Evolutionary conservation across 495 filamentous ascomycete species (phyloP).

Genomic region (Penicillium verhagenii): DNA sequence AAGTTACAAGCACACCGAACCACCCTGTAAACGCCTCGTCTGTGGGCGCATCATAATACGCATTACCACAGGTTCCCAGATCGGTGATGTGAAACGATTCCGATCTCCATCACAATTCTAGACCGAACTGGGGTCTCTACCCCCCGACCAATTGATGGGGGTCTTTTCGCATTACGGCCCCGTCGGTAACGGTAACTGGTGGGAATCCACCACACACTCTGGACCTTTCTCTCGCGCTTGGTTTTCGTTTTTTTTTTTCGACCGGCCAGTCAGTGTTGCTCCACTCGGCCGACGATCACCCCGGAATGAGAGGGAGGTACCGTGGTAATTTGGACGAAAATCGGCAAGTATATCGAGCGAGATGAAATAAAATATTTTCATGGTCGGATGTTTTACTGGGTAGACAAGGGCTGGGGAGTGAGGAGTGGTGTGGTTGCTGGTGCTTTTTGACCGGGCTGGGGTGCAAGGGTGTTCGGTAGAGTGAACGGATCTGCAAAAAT

Average conservation of each 20-base stretch:
- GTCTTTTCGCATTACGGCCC: background rate
- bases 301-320: constrained; percentile 5
- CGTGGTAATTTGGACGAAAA: no score
- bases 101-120: constrained; percentile 15
- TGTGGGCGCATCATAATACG: background rate
- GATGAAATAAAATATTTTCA: no score
- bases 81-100: constrained; percentile 14
- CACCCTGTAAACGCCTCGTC: background rate
- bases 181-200: background rate
- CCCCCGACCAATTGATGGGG: background rate
- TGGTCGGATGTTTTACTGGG: background rate
- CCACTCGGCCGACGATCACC: constrained; percentile 15
- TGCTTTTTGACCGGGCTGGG: background rate
- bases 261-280: constrained; percentile 7
- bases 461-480: background rate
- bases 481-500: no score
- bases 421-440: background rate
- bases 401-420: background rate
- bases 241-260: background rate
- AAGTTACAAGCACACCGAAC: background rate
- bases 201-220: background rate
- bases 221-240: background rate
- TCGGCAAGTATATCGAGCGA: no score
- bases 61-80: constrained; percentile 2
- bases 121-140: constrained; percentile 5